Conservation (phyloP, 2,329 filamentous ascomycete genomes). For the Sporothrix variecibatus region DNA sequence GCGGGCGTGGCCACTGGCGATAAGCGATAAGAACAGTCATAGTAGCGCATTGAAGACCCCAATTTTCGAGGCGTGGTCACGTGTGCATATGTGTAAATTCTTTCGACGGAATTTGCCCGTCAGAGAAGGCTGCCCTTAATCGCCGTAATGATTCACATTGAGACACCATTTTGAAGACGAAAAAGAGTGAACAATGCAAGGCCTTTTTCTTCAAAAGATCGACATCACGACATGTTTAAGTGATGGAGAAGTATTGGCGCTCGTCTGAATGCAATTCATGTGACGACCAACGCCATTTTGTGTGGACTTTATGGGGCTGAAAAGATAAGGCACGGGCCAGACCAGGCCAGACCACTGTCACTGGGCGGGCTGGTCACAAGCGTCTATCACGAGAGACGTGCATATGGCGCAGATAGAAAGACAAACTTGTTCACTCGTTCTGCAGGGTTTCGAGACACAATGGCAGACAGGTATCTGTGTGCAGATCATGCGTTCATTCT, state of each 20-base stretch:
- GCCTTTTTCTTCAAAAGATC: neutral
- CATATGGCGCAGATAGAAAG: neutral
- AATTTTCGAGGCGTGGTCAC: neutral
- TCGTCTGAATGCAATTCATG: neutral
- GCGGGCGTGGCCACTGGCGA: conserved; percentile 18
- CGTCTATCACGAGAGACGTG: conserved; percentile 7
- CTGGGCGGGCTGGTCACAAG: conserved; percentile 8
- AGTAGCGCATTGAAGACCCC: neutral
- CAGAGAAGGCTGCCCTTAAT: neutral
- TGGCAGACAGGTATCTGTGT: neutral
- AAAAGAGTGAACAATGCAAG: neutral
- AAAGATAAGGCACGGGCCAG: neutral
- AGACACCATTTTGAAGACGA: neutral
- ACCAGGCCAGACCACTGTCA: neutral
- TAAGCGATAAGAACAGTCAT: conserved; percentile 24
- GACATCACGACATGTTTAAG: neutral
- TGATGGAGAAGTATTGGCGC: neutral
- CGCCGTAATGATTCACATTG: neutral
- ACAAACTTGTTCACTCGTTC: neutral
- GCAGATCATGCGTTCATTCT: conserved; percentile 2
- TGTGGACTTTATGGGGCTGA: neutral
- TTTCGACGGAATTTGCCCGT: too few species aligned
- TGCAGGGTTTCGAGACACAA: neutral
- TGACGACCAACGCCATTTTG: neutral
- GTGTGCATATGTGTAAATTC: neutral